Evolutionary conservation across 2,329 filamentous ascomycete species (phyloP), one percentile per base, ranked within the genome.

Genomic region (Phialemoniopsis sp.): DNA sequence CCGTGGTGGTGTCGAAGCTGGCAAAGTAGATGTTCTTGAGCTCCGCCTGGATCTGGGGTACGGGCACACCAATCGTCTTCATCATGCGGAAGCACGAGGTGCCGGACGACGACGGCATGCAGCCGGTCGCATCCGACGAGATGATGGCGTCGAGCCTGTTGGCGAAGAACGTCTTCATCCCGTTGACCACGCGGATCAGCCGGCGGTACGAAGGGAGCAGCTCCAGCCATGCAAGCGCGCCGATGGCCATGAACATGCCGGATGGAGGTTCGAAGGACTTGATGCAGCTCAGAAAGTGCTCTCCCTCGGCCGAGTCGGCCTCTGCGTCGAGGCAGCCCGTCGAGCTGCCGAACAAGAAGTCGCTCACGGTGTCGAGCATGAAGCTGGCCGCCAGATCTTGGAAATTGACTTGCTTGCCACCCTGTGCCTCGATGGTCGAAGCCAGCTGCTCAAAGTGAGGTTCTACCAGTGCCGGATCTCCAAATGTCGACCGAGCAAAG

Each of bases 11-110:
- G 12, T 45, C 40, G 29, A 37, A 45, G 36, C 43, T 43, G 30
- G 43, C 43, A 29, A 45, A 45, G 16, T 43, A 45, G 14, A 45
- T 36, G 14, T 45, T 45, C 16, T 43, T 40, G 4, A 45, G 37
- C 38, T 45, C 43, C 12, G 32, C 40, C 26, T 43, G 43, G 8
- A 43, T 38, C 17, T 33, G 37, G 3, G 34, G 29, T 14, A 36
- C 35, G 13, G 43, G 18, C 10, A 38, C 13, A 3, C 32, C 43
- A 21, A 17, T 19, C 17, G 37, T 28, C 34, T 35, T 43, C 40
- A 43, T 45, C 19, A 19, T 28, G n/a, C 28, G 37, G 36, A 45
- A 45, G 15, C 21, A 31, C 40, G 42, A 10, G 32, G 13, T 5
- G 32, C 29, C 34, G 7, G 17, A 15, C 5, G 10, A n/a, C 18